Base-by-base conservation (phyloP, 78 protist species). In the Dictyostelium capitatum region DNA sequence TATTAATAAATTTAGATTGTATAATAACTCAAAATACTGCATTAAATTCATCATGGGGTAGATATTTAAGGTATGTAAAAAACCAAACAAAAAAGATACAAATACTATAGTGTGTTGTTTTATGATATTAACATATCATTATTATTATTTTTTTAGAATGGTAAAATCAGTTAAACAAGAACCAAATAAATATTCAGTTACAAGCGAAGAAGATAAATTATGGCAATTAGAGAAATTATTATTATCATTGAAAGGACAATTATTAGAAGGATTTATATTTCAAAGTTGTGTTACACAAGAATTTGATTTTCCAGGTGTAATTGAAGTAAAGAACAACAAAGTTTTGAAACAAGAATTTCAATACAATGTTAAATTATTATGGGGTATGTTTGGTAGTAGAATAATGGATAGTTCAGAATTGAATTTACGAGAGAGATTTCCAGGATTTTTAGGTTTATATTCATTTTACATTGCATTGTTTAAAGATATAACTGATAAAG, bases 1-100 rank as follows among this genome's bases (percentile, higher is more conserved):
- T 96, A 20, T 81, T 96, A 85, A 90, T 96, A 79, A 96, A 96
- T 14, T 73, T 91, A 51, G 97, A 96, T 59, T 74, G 79, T 41
- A 57, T 96, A 25, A 43, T 96, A 11, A 25, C 23, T 1, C 46
- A 78, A 62, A 96, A 96, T 25, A 28, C 56, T 12, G 69, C 80
- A 14, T 48, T 91, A 25, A 6, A 14, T 7, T 59, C 80, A 7
- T 54, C 91, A 37, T 90, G 94, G 95, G 91, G 84, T 37, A 32
- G 85, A 32, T 95, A 89, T 43, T 51, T 79, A 48, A 77, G 89
- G 95, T 90, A 70, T 19, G 78, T 56, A 19, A 51, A 51, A n/a
- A n/a, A n/a, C n/a, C n/a, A n/a, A n/a, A n/a, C n/a, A n/a, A n/a
- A n/a, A n/a, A n/a, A n/a, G n/a, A n/a, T n/a, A n/a, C n/a, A n/a